Evolutionary conservation across 306 rosid genomes (phyloP), one percentile per base, ranked within the genome.

Genomic region (Senna tora): DNA sequence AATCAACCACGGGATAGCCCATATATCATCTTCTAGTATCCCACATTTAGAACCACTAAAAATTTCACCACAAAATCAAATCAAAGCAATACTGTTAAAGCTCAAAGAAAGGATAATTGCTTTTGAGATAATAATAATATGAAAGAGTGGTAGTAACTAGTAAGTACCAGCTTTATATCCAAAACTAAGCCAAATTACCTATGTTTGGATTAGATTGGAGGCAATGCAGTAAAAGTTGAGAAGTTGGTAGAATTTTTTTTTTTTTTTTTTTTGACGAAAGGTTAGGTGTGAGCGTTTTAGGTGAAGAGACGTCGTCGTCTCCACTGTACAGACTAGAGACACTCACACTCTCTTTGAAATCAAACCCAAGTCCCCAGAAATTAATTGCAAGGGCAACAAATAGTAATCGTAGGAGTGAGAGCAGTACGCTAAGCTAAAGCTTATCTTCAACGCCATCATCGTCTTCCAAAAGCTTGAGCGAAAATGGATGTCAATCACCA

Each of bases 401-500:
- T 61, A 8, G 39, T 1, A 25, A 25, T n/a, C n/a, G 3, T 25
- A 25, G 30, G 30, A 6, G 50, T 17, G 49, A 38, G 16, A 19
- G 68, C n/a, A 25, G n/a, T 3, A 4, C 43, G 6, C 43, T 17
- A 12, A 25, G 51, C 68, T 63, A 9, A 12, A 25, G 51, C 68
- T 63, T 63, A 63, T 63, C 52, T 41, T 38, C 22, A 43, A 61
- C 67, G 49, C 65, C 65, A 34, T 5, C 36, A 5, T 14, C 34
- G 11, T 67, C 69, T 57, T 11, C 74, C 34, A 57, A 33, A 19
- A 3, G 50, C 21, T 50, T 25, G 36, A 8, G 30, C 6, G 49
- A 54, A 54, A 76, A 88, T 88, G 97, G 92, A 81, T 57, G 13
- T 79, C 73, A 77, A 65, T 49, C 50, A 22, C 74, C 69, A 83